A percentile compares a stretch with the other conserved stretches of the same genome.
phyloP scores from a whole-genome alignment of 2,329 filamentous ascomycete species.

The Fusarium sulawesiense region DNA sequence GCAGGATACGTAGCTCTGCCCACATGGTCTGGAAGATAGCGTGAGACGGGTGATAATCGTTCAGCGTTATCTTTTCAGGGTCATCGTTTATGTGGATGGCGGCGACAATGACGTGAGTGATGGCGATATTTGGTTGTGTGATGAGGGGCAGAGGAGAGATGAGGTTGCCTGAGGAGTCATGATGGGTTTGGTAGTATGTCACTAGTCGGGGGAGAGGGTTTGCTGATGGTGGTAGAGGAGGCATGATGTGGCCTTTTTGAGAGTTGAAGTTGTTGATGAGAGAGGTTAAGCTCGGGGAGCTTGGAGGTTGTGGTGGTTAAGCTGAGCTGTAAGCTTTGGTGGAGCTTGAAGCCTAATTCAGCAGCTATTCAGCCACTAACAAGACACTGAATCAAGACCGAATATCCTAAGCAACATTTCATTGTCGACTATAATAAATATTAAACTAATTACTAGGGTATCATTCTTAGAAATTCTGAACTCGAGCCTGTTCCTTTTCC shows the following conservation, averaged over 20 bases:
- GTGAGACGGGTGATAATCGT: constrained; percentile 79
- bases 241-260: constrained; percentile 40
- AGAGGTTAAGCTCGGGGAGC: constrained; percentile 7
- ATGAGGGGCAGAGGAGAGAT: constrained; percentile 67
- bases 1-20: constrained; percentile 78
- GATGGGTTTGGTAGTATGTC: constrained; percentile 67
- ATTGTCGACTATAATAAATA: not conserved
- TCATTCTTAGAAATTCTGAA: constrained; percentile 27
- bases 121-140: constrained; percentile 58
- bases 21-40: constrained; percentile 78
- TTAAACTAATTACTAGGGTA: constrained; percentile 6
- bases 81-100: constrained; percentile 84
- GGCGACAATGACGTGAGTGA: constrained; percentile 87
- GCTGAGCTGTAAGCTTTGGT: constrained; percentile 15
- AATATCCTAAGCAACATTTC: not conserved
- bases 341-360: constrained; percentile 18
- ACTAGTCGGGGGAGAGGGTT: constrained; percentile 60
- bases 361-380: constrained; percentile 29
- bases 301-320: not conserved
- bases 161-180: constrained; percentile 56
- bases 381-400: not conserved
- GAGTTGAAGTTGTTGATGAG: constrained; percentile 2
- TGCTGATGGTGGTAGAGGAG: constrained; percentile 46
- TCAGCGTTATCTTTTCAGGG: constrained; percentile 77
- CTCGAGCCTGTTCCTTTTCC: constrained; percentile 31